Base-by-base conservation (phyloP, 768 basidiomycete species). In the Mycena vulgaris region DNA sequence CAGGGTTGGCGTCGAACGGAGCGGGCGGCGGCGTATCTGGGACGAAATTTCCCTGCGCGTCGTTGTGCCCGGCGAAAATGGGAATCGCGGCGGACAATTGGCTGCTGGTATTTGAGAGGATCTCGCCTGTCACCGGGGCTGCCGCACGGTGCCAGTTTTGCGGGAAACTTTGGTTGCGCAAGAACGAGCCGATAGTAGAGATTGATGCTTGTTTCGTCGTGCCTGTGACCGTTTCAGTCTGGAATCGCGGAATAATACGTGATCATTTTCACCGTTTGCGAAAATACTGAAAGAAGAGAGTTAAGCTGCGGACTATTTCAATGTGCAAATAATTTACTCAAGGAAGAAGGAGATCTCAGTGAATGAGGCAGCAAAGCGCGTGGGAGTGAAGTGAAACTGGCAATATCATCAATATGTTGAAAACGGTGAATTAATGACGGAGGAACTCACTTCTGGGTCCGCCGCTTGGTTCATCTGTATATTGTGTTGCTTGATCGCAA, bases 111-210 rank as follows among this genome's bases (percentile, higher is more conserved):
- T 23, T 25, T 39, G 37, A 55, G 55, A 39, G 39, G 40, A 57
- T 59, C 30, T 51, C 52, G 23, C 25, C 63, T 19, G 63, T 58
- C 23, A 70, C 69, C 28, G 69, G 69, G 30, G n/a, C n/a, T n/a
- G n/a, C n/a, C n/a, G n/a, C n/a, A 16, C 69, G 52, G 63, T 56
- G 56, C 69, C 69, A 70, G 63, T 70, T 70, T 31, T 28, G 19
- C 9, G 63, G 69, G 57, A 70, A 70, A 16, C 35, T 70, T 51
- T 66, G 69, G 40, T 70, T 65, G n/a, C 69, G 61, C 61, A 70
- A 60, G 56, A 70, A 70, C 35, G 69, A 70, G 69, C 62, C 63
- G 55, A 70, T 59, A 31, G 56, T 70, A n/a, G 53, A 45, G 52
- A 64, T 33, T 23, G 63, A 56, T 23, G 69, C 53, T 65, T 70